Evolutionary conservation across 1,139 yeast genomes (phyloP).

Genomic region (Meyerozyma guilliermondii): DNA sequence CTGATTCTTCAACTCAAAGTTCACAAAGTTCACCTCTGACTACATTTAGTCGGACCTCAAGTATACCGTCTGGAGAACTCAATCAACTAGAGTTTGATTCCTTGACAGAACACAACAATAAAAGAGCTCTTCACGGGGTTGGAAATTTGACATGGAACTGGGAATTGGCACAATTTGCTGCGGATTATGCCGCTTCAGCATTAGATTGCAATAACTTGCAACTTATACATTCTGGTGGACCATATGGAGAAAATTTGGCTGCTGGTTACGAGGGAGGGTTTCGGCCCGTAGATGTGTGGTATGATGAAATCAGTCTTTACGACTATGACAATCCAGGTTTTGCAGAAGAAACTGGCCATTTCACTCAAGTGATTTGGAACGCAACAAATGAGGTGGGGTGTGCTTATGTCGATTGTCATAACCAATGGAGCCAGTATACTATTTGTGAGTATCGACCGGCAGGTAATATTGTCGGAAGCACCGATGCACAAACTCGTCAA

Average conservation of each 20-base stretch:
- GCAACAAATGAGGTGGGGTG: constrained; percentile 54
- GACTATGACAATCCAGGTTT: constrained; percentile 42
- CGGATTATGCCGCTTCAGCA: constrained; percentile 34
- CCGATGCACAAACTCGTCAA: constrained; percentile 23
- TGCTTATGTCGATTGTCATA: constrained; percentile 49
- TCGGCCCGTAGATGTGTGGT: constrained; percentile 62
- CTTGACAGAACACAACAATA: constrained; percentile 45
- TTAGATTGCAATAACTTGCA: constrained; percentile 52
- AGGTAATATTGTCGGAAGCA: constrained; percentile 54
- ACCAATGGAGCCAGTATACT: constrained; percentile 51
- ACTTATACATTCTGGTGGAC: constrained; percentile 46
- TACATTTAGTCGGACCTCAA: too few species aligned
- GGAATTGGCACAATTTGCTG: constrained; percentile 43
- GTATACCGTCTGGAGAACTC: constrained; percentile 15
- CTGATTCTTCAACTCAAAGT: constrained; percentile 17
- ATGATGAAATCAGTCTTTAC: constrained; percentile 50
- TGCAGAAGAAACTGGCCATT: constrained; percentile 51
- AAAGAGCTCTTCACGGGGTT: constrained; percentile 52
- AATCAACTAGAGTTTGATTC: constrained; percentile 22
- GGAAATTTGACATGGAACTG: constrained; percentile 45
- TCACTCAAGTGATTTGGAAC: constrained; percentile 70
- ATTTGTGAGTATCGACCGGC: constrained; percentile 59
- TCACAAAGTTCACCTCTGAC: too few species aligned
- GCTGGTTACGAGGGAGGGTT: constrained; percentile 44
- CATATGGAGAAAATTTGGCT: constrained; percentile 60